phyloP scores from a whole-genome alignment of 2,329 filamentous ascomycete species.

The Cylindrodendrum hubeiense region DNA sequence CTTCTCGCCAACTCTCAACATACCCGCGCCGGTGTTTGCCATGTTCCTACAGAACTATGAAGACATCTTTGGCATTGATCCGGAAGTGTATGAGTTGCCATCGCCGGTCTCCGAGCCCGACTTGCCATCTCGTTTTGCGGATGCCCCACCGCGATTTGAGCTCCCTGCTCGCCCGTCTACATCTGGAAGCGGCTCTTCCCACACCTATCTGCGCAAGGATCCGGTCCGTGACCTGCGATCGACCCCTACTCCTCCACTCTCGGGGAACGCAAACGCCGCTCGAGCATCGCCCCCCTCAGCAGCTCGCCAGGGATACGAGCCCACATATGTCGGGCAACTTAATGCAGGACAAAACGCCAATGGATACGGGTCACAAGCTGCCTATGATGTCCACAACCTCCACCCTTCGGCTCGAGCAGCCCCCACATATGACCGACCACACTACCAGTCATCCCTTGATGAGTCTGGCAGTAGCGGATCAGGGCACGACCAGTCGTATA shows the following conservation, averaged over 20 bases:
- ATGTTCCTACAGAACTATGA: slow-evolving; percentile 93
- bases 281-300: slow-evolving; percentile 60
- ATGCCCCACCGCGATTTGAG: slow-evolving; percentile 49
- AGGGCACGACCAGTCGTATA: slow-evolving; percentile 57
- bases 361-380: slow-evolving; percentile 48
- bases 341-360: slow-evolving; percentile 45
- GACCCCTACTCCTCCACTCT: slow-evolving; percentile 66
- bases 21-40: slow-evolving; percentile 93
- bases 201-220: slow-evolving; percentile 58
- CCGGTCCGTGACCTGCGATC: slow-evolving; percentile 47
- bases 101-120: slow-evolving; percentile 57
- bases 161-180: slow-evolving; percentile 63
- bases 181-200: slow-evolving; percentile 63
- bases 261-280: slow-evolving; percentile 47
- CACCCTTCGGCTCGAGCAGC: slow-evolving; percentile 37
- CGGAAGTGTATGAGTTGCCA: slow-evolving; percentile 73
- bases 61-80: slow-evolving; percentile 81
- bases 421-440: slow-evolving; percentile 54
- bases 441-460: slow-evolving; percentile 47
- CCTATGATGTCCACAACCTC: slow-evolving; percentile 37
- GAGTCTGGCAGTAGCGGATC: slow-evolving; percentile 38
- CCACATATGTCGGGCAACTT: slow-evolving; percentile 55
- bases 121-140: slow-evolving; percentile 43
- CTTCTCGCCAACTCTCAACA: slow-evolving; percentile 96
- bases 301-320: slow-evolving; percentile 55